Evolutionary conservation across 495 filamentous ascomycete genomes (phyloP).

Genomic region (Hypoxylon fragiforme): DNA sequence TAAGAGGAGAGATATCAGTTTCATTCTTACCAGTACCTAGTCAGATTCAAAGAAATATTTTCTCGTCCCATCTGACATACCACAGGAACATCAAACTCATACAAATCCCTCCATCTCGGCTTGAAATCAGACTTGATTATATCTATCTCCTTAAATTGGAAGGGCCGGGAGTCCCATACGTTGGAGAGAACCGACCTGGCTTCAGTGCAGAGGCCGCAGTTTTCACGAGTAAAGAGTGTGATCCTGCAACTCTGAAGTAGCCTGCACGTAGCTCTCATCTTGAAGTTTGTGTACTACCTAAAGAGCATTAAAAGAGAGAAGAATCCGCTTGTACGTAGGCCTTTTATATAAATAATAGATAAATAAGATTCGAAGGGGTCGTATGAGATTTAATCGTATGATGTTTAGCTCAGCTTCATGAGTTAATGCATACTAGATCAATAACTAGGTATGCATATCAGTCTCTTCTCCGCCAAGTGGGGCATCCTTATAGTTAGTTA

Average conservation of each 20-base stretch:
- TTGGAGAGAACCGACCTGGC: slow-evolving; percentile 73
- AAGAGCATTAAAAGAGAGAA: no score
- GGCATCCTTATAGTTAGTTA: no score
- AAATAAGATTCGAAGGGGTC: not conserved
- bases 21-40: not conserved
- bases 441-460: not conserved
- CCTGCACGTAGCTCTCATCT: slow-evolving; percentile 45
- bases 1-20: slow-evolving; percentile 34
- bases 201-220: slow-evolving; percentile 77
- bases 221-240: slow-evolving; percentile 79
- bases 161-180: slow-evolving; percentile 68
- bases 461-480: no score
- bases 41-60: not conserved
- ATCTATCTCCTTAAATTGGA: slow-evolving; percentile 78
- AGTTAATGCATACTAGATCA: not conserved
- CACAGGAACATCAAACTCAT: slow-evolving; percentile 90
- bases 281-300: not conserved
- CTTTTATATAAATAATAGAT: no score
- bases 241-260: slow-evolving; percentile 66
- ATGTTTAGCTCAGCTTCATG: no score
- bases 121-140: slow-evolving; percentile 68
- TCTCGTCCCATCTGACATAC: slow-evolving; percentile 52
- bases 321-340: no score
- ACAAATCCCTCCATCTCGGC: slow-evolving; percentile 70
- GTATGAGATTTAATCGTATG: not conserved